Evolutionary conservation across 768 basidiomycete species (phyloP).

Genomic region (Lactarius indigo): DNA sequence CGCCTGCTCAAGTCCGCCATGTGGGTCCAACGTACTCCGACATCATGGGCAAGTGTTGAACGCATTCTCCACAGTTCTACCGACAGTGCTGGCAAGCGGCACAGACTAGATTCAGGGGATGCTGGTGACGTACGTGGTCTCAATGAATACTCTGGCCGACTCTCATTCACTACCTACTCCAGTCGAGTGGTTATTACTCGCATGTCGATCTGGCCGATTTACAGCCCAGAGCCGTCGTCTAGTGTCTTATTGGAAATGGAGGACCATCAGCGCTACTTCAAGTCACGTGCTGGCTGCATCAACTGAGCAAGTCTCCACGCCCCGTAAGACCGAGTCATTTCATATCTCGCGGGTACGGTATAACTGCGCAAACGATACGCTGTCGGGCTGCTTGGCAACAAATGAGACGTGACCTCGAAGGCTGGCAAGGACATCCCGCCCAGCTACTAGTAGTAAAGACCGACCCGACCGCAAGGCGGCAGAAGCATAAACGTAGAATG

Average conservation of each 20-base stretch:
- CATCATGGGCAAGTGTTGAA: background rate
- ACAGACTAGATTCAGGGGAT: constrained; percentile 41
- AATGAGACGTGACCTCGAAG: constrained; percentile 43
- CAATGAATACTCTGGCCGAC: background rate
- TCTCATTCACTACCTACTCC: constrained; percentile 2
- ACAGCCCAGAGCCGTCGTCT: constrained; percentile 56
- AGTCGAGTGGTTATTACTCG: constrained; percentile 35
- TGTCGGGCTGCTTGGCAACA: constrained; percentile 46
- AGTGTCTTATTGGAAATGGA: constrained; percentile 86
- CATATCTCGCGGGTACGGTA: constrained; percentile 1
- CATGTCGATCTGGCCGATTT: constrained; percentile 87
- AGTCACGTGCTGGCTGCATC: constrained; percentile 45
- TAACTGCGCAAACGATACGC: constrained; percentile 32
- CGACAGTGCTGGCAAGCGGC: constrained; percentile 60
- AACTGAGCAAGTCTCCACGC: constrained; percentile 23
- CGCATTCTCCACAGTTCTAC: constrained; percentile 33
- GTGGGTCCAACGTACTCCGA: constrained; percentile 39
- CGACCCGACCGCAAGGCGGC: constrained; percentile 69
- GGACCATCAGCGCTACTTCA: constrained; percentile 78
- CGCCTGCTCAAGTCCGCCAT: constrained; percentile 76
- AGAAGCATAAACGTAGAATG: constrained; percentile 80
- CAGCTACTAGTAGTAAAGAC: constrained; percentile 61
- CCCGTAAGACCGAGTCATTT: constrained; percentile 25
- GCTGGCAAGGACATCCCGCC: constrained; percentile 55
- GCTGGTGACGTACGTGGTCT: constrained; percentile 41